Evolutionary conservation across 2,329 filamentous ascomycete genomes (phyloP), one percentile per base, ranked within the genome.

Genomic region (Beauveria scarabaeidicola): DNA sequence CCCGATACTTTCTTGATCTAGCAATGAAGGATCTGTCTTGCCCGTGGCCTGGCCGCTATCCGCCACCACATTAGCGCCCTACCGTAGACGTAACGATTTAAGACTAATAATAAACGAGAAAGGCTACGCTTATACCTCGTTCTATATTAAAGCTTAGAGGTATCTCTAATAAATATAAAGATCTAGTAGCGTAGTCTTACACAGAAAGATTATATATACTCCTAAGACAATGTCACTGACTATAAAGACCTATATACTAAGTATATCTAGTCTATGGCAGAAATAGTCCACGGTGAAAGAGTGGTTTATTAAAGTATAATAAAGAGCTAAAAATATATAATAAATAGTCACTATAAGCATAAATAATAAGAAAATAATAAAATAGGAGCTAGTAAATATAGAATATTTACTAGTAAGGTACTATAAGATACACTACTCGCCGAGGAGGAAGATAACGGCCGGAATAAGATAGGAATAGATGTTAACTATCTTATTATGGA

Each of bases 401-500:
- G n/a, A n/a, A n/a, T n/a, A n/a, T n/a, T n/a, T n/a, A n/a, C n/a
- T n/a, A n/a, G n/a, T n/a, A n/a, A n/a, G n/a, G n/a, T n/a, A n/a
- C n/a, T n/a, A n/a, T n/a, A n/a, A n/a, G n/a, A n/a, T n/a, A n/a
- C n/a, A n/a, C 46, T 61, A 64, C 60, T 74, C 69, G 23, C 68
- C 67, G 7, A 72, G 46, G 6, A 74, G 55, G 58, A 70, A 53
- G 23, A 70, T 21, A 2, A 77, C 46, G 10, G 71, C 75, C 0
- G 79, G 78, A 2, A 81, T 62, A 4, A 47, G 44, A 25, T 47
- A 23, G 23, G 44, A 27, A 25, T 47, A 48, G 23, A 48, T 48
- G 46, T 48, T 48, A 61, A 68, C 61, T 4, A 69, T 65, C 60
- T 73, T 68, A 59, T 72, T 72, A 64, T 73, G 70, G 15, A 72